Conservation (phyloP, 495 filamentous ascomycete genomes). For the Penicillium daleae region DNA sequence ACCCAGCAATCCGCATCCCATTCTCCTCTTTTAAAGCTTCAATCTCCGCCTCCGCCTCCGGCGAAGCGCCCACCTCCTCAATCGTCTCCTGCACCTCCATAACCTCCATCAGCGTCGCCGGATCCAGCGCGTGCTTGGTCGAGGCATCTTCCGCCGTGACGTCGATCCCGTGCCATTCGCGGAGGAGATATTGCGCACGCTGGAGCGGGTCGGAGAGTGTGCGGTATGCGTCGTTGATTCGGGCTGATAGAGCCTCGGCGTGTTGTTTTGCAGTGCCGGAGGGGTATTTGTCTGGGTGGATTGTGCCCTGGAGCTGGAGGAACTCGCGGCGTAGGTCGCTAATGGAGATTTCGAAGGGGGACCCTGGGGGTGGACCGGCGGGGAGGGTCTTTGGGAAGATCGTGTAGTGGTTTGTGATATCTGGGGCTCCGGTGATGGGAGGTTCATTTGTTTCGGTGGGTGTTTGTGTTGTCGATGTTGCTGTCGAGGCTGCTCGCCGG, state of each 20-base stretch:
- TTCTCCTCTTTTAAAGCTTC: slow-evolving; percentile 65
- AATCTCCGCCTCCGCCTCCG: slow-evolving; percentile 65
- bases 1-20: slow-evolving; percentile 62
- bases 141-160: slow-evolving; percentile 73
- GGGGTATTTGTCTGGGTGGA: slow-evolving; percentile 83
- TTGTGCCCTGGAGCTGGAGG: slow-evolving; percentile 73
- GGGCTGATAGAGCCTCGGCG: slow-evolving; percentile 73
- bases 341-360: slow-evolving; percentile 74
- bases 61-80: slow-evolving; percentile 60
- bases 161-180: slow-evolving; percentile 68
- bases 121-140: slow-evolving; percentile 61
- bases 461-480: slow-evolving; percentile 12
- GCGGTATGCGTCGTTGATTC: slow-evolving; percentile 87
- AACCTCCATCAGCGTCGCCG: slow-evolving; percentile 80
- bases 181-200: slow-evolving; percentile 83
- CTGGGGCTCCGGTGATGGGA: slow-evolving; percentile 30
- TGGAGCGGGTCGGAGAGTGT: slow-evolving; percentile 75
- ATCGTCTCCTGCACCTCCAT: slow-evolving; percentile 85
- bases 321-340: slow-evolving; percentile 77
- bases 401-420: slow-evolving; percentile 71
- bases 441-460: slow-evolving; percentile 24
- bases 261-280: slow-evolving; percentile 55
- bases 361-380: slow-evolving; percentile 74
- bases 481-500: slow-evolving; percentile 6
- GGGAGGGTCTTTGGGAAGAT: slow-evolving; percentile 86